A percentile compares a stretch with the other conserved stretches of the same genome.
These are phyloP conservation scores for Diversispora epigaea DNA, from an alignment of 192 early-diverging fungal species.

Conservation along the genomic window DNA sequence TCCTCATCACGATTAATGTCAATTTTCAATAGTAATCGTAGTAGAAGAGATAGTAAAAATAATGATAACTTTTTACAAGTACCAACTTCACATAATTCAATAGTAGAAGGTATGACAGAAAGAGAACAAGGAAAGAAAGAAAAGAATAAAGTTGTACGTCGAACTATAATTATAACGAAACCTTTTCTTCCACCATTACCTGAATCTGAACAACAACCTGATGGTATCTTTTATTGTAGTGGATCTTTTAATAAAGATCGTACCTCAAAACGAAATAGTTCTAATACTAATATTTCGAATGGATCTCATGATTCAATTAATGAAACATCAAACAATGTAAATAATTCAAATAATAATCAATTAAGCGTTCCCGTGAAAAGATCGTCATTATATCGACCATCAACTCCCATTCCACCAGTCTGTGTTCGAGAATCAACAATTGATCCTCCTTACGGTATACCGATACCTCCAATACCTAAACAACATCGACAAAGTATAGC, in stretches of 20 bases:
- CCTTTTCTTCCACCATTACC: slow-evolving; percentile 27
- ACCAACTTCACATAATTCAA: neutral
- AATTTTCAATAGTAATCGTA: slow-evolving; percentile 14
- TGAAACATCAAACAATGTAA: neutral
- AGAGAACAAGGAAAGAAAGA: neutral
- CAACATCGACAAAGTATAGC: slow-evolving; percentile 1
- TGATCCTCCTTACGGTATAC: slow-evolving; percentile 30
- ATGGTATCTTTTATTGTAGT: too few species aligned
- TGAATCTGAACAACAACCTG: too few species aligned
- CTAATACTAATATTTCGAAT: too few species aligned
- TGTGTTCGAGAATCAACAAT: neutral
- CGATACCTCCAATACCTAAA: slow-evolving; percentile 30
- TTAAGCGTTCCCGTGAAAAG: neutral
- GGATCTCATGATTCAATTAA: too few species aligned
- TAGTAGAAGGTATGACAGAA: neutral
- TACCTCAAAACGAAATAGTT: too few species aligned
- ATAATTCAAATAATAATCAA: neutral
- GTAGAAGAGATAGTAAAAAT: slow-evolving; percentile 16
- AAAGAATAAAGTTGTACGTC: slow-evolving; percentile 13
- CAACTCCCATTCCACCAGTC: slow-evolving; percentile 25
- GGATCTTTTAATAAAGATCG: too few species aligned
- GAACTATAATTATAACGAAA: slow-evolving; percentile 32
- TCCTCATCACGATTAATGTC: slow-evolving; percentile 17
- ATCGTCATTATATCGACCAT: slow-evolving; percentile 20
- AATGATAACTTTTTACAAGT: neutral